phyloP scores from a whole-genome alignment of 257 asterid genomes.

The Mitragyna speciosa region DNA sequence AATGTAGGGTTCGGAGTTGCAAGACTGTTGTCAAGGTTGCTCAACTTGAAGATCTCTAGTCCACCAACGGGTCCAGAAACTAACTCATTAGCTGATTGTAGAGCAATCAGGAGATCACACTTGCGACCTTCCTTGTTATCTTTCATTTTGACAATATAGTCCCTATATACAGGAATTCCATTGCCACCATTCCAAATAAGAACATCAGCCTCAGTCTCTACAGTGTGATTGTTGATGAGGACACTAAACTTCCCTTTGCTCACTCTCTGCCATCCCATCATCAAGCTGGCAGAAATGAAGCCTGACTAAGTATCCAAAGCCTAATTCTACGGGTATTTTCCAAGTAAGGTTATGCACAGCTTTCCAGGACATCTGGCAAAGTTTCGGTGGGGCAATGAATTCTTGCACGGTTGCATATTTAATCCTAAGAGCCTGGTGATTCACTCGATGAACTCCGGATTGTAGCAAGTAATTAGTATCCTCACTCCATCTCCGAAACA shows the following conservation, averaged over 20 bases:
- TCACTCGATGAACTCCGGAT: slow-evolving; percentile 26
- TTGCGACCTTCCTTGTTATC: not conserved
- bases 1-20: not conserved
- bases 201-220: too few relatives aligned
- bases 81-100: not conserved
- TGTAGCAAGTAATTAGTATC: slow-evolving; percentile 42
- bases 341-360: not conserved
- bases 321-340: slow-evolving; percentile 9
- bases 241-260: too few relatives aligned
- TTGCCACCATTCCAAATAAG: too few relatives aligned
- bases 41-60: slow-evolving; percentile 26
- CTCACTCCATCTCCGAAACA: slow-evolving; percentile 24
- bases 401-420: not conserved
- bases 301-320: slow-evolving; percentile 18
- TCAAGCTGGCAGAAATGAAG: too few relatives aligned
- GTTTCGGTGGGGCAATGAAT: slow-evolving; percentile 5
- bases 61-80: slow-evolving; percentile 9
- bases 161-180: too few relatives aligned
- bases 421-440: slow-evolving; percentile 5
- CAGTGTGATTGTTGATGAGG: too few relatives aligned
- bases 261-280: too few relatives aligned
- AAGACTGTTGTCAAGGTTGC: slow-evolving; percentile 14
- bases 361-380: slow-evolving; percentile 20
- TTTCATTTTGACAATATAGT: too few relatives aligned
- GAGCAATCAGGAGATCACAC: not conserved